Base-by-base conservation (phyloP, 2,329 filamentous ascomycete genomes). In the Beauveria brongniartii region DNA sequence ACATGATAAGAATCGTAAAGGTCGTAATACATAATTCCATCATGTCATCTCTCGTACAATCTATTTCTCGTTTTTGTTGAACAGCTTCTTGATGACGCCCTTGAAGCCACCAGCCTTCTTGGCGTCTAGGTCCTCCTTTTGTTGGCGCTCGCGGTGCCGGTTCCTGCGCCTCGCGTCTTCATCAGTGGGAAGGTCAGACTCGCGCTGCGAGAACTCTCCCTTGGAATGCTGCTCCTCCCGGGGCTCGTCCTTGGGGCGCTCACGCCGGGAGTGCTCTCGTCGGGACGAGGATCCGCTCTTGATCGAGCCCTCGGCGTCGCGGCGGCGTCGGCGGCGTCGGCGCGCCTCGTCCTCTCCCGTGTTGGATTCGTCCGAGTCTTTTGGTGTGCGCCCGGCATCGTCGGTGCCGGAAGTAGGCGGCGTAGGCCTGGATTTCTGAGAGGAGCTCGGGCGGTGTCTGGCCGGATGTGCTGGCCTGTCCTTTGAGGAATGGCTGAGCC, bases 401-500 rank as follows among this genome's bases (percentile, higher is more conserved):
- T 62, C 61, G 4, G 43, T 59, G 16, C 44, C 55, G 16, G 55
- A 61, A 6, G 57, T 14, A 5, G 57, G 57, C 6, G 61, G 59
- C 6, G 56, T 47, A 6, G 54, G 37, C 44, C 24, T 46, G 8
- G 53, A 41, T 20, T 22, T 9, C 4, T 54, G 58, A 14, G 58
- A 47, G 8, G 51, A 54, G 22, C 48, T 24, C 2, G 50, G 20
- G 28, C 58, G 58, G 18, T 60, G 40, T 9, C 28, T 40, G 20
- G 12, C 8, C 1, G 24, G 66, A 55, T 12, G 67, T 61, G 64
- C 64, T 34, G 68, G 64, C 18, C 65, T 65, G 41, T 71, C 69
- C 3, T 74, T 71, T 43, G 69, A 69, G 5, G 77, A 73, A 28
- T 75, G 70, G 64, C 75, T 79, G 55, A 75, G 72, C 7, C 76